Evolutionary conservation across 2,329 filamentous ascomycete genomes (phyloP).

Genomic region (Exophiala aquamarina): DNA sequence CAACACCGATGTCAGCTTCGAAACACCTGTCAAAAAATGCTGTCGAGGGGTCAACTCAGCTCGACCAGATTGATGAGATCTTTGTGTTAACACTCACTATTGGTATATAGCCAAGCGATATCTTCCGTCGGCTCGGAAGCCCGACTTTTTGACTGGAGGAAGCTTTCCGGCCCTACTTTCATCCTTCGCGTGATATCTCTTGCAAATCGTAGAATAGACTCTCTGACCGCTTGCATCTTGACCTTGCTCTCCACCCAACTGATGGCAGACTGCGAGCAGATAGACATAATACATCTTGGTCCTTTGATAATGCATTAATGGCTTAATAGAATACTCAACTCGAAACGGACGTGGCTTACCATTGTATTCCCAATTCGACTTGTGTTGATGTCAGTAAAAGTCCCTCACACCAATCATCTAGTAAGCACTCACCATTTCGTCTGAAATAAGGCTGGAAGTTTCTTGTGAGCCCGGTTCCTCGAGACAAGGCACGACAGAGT

Average conservation of each 20-base stretch:
- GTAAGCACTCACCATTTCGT: not conserved
- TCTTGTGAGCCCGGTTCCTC: not conserved
- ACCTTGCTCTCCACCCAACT: conserved; percentile 4
- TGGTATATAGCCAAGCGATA: conserved; percentile 1
- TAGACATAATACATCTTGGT: conserved; percentile 3
- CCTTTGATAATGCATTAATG: too few species aligned
- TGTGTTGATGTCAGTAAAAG: not conserved
- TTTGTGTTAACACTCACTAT: not conserved
- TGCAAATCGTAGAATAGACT: conserved; percentile 1
- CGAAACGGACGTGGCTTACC: not conserved
- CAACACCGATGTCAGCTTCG: not conserved
- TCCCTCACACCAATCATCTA: not conserved
- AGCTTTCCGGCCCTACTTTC: not conserved
- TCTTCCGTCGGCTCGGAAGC: not conserved
- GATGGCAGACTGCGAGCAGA: conserved; percentile 2
- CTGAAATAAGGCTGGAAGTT: not conserved
- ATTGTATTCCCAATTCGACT: not conserved
- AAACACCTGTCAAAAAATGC: not conserved
- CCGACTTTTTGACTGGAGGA: not conserved
- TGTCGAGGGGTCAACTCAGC: not conserved
- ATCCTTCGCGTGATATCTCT: not conserved
- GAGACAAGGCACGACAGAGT: not conserved
- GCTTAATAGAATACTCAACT: not conserved
- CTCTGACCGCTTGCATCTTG: not conserved
- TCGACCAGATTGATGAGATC: not conserved